Conservation (phyloP, 176 grass and related monocot genomes). For the Musa schizocarpa region DNA sequence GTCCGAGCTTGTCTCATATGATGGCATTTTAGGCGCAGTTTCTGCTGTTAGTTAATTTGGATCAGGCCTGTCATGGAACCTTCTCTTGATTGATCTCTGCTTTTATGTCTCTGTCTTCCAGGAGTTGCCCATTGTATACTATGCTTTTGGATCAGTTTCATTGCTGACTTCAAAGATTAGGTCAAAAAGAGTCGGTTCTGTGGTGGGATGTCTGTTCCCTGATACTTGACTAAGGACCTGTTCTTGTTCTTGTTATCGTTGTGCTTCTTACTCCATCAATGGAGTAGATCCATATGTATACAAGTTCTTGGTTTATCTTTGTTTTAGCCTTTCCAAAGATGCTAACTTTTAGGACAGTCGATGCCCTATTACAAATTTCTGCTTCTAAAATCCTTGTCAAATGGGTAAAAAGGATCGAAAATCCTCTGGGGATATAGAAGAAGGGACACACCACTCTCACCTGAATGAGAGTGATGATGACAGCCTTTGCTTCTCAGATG, state of each 20-base stretch:
- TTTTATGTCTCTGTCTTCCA: no score
- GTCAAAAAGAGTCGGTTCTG: not conserved
- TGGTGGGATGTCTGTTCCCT: not conserved
- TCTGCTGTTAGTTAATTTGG: not conserved
- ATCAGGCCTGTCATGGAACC: no score
- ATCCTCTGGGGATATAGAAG: conserved; percentile 13
- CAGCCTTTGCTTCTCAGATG: conserved; percentile 12
- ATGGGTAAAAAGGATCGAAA: conserved; percentile 1
- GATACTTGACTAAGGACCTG: no score
- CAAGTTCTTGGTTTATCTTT: not conserved
- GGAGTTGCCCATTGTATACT: not conserved
- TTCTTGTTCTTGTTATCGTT: not conserved
- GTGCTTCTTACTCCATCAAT: no score
- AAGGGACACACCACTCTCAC: not conserved
- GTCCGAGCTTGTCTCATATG: not conserved
- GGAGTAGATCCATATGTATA: no score
- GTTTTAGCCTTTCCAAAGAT: not conserved
- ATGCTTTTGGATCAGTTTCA: not conserved
- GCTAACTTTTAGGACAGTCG: not conserved
- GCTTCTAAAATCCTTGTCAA: not conserved
- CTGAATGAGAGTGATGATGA: not conserved
- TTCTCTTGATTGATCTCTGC: not conserved
- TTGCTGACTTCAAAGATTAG: not conserved
- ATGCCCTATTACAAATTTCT: not conserved
- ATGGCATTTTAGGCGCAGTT: not conserved